Evolutionary conservation across 1,139 yeast species (phyloP), one percentile per base, ranked within the genome.

Genomic region (Casaregolazyma suthepensis): DNA sequence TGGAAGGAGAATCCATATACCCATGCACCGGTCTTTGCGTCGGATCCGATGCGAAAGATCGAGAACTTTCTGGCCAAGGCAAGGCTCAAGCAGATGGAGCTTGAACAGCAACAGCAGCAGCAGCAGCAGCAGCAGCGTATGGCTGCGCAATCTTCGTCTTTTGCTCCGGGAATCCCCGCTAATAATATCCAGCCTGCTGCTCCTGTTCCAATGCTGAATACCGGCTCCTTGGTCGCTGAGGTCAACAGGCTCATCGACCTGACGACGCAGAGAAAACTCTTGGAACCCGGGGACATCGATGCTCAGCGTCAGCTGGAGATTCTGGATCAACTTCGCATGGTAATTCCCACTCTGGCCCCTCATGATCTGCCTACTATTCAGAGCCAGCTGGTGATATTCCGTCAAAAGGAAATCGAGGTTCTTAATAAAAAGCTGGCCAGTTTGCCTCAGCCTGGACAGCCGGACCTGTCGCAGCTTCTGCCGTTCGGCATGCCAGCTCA

Each of bases 1-100:
- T 94, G 99, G 99, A 85, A 87, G 73, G 74, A 61, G 31, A 78
- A 81, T 48, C 78, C 81, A 29, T 79, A 81, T 47, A 78, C 86
- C 7, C 76, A 85, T 9, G 81, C 82, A 19, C 88, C 94, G 2
- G 73, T 93, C 50, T 91, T 93, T 67, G 87, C 90, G 13, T 74
- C 74, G 40, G 85, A 81, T 15, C 87, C 87, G 49, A 74, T 91
- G 61, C 82, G 80, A 45, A 81, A 78, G 63, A 87, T 94, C 53
- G 96, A 88, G 60, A 75, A 74, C 52, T 91, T 91, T 66, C 73
- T 94, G 63, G 74, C 77, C 35, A 77, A 77, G 60, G 87, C 84
- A 12, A 54, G 63, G 43, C 76, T 81, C 31, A 74, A 76, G 56
- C 66, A 64, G 52, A 61, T 59, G 55, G 60, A 62, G 48, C 54